A percentile compares a stretch with the other conserved stretches of the same genome.
Conservation (phyloP, 768 basidiomycete species). For the Mycena alexandri region DNA sequence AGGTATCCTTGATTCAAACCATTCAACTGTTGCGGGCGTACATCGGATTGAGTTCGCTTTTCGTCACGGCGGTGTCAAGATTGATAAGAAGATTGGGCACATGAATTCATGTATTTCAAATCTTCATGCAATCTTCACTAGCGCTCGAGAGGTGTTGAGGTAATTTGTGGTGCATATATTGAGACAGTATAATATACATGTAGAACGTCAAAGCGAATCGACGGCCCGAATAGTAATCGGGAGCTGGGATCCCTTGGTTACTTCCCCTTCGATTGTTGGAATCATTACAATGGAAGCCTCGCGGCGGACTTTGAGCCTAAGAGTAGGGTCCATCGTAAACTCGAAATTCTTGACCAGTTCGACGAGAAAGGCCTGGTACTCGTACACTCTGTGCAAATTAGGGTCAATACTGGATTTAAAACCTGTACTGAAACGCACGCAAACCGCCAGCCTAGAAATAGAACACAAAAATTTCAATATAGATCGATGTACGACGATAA, state of each 20-base stretch:
- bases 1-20: no score
- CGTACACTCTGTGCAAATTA: constrained; percentile 50
- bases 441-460: constrained; percentile 58
- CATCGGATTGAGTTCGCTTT: no score
- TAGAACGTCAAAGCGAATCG: neutral
- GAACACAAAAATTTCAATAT: neutral
- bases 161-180: no score
- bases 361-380: constrained; percentile 69
- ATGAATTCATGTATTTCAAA: no score
- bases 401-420: neutral
- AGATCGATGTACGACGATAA: neutral
- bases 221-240: constrained; percentile 15
- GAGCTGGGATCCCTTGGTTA: constrained; percentile 7
- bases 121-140: no score
- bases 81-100: no score
- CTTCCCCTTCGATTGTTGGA: constrained; percentile 59
- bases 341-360: constrained; percentile 73
- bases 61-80: no score
- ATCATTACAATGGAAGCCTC: constrained; percentile 63
- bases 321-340: constrained; percentile 58
- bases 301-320: constrained; percentile 52
- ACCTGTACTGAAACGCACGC: constrained; percentile 40
- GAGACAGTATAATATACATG: no score
- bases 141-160: no score
- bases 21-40: no score